phyloP scores from a whole-genome alignment of 495 filamentous ascomycete genomes.

The Daldinia childiae region DNA sequence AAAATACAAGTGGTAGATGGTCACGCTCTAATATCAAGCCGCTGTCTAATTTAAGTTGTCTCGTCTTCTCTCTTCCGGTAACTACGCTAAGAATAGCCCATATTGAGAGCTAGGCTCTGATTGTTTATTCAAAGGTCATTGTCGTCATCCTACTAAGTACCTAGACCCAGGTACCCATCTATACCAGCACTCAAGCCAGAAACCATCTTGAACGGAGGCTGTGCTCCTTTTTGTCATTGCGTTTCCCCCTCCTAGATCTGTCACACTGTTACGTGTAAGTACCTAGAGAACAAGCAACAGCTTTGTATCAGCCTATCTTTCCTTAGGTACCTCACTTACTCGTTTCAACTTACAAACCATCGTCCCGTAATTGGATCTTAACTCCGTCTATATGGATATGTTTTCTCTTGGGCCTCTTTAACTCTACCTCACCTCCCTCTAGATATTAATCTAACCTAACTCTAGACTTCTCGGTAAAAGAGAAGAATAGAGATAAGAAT shows the following conservation, averaged over 20 bases:
- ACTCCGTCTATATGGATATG: background rate
- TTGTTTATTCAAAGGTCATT: conserved; percentile 2
- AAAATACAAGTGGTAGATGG: background rate
- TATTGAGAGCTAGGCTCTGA: background rate
- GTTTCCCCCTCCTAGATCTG: conserved; percentile 16
- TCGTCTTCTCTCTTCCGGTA: conserved; percentile 2
- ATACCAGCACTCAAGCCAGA: conserved; percentile 13
- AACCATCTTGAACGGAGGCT: conserved; percentile 19
- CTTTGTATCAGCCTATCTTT: background rate
- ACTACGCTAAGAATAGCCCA: background rate
- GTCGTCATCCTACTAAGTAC: conserved; percentile 20
- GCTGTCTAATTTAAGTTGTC: conserved; percentile 2
- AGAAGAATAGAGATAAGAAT: conserved; percentile 4
- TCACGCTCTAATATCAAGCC: background rate
- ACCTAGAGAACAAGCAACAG: conserved; percentile 8
- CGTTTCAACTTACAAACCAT: background rate
- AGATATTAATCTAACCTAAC: conserved; percentile 7
- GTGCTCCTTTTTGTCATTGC: conserved; percentile 14
- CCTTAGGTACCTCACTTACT: background rate
- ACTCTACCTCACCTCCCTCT: background rate
- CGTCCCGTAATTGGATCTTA: background rate
- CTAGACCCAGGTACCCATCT: conserved; percentile 7
- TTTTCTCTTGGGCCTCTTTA: background rate
- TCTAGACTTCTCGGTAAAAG: conserved; percentile 14
- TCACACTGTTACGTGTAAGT: conserved; percentile 20